Evolutionary conservation across 768 basidiomycete species (phyloP), one percentile per base, ranked within the genome.

Genomic region (Pleurotus giganteus): DNA sequence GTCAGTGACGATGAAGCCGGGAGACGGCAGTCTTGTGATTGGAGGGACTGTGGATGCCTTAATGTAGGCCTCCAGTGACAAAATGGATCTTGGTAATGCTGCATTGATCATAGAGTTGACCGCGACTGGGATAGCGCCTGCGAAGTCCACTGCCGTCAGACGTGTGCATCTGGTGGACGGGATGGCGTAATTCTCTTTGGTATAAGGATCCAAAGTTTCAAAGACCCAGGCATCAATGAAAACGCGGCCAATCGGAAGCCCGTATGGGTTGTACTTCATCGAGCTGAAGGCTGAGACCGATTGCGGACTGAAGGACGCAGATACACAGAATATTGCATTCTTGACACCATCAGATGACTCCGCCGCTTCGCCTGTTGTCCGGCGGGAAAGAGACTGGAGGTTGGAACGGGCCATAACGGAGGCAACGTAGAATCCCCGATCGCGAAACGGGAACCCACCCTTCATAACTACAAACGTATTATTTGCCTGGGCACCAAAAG

Each of bases 181-280:
- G 42, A 98, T 96, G 11, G 92, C 82, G 65, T 94, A 96, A 59
- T 92, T 93, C 69, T 96, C 94, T 57, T 86, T 87, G 21, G 92
- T 89, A 57, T 98, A 98, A 0, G 95, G 94, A 65, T 98, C 96
- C 44, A 98, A 80, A 3, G 96, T 98, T 74, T 99, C 94, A 62
- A 97, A 71, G 28, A 96, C 85, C 97, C 97, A 99, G 2, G 90
- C 96, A 63, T 98, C 94, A 4, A 99, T 72, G 60, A 90, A 86
- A 29, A 93, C 75, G 12, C 89, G 83, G 2, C 94, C 96, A 13
- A 91, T 75, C 0, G 92, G 91, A 7, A 92, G 77, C 1, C 55
- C 63, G 50, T 83, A 81, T 0, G 91, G 76, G 67, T 98, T 98
- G 68, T 90, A 88, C 65, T 91, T 93, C 5, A 70, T 65, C 1